Base-by-base conservation (phyloP, 306 rosid genomes). In the Amphicarpaea edgeworthii region DNA sequence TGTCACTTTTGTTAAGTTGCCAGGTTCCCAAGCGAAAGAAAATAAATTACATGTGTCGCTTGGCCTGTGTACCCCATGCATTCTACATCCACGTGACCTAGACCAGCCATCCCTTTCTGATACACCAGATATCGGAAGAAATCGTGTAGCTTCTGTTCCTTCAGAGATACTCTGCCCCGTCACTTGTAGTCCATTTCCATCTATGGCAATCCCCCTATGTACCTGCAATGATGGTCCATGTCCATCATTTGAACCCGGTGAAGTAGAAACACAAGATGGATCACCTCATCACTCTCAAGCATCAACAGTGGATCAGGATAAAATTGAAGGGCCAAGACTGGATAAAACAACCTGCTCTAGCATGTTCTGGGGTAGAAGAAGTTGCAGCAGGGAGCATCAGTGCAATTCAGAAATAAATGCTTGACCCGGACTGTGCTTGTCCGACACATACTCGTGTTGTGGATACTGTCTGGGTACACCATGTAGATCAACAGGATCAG, bases 351-450 rank as follows among this genome's bases (percentile, higher is more conserved):
- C 88, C 63, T 96, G 99, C 59, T 96, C 99, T 61, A 87, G 85
- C 90, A 89, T 96, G 97, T 91, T 96, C 47, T 96, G 99, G 98
- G 86, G 94, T 62, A 90, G 93, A 82, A 92, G 97, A 88, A 92
- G 97, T 85, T 92, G 93, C 90, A 96, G 93, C 90, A 83, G 98
- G 75, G 98, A 96, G 89, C 79, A 96, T 83, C 99, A 86, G 69
- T 96, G 99, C 93, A 96, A 92, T 78, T 91, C 98, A 14, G 97
- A 96, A 75, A 96, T 92, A 81, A 96, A 92, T 72, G 89, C 98
- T 53, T 92, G 87, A 92, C 70, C 3, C 7, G 20, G 41, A 57
- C 28, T 47, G 72, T 78, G 74, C 63, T 37, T 54, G 32, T 16
- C 62, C 23, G 77, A 68, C 69, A 77, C 72, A 61, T 67, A 50